These are phyloP conservation scores for Lepidium sativum DNA, from an alignment of 345 rosid genomes.

Conservation along the genomic window DNA sequence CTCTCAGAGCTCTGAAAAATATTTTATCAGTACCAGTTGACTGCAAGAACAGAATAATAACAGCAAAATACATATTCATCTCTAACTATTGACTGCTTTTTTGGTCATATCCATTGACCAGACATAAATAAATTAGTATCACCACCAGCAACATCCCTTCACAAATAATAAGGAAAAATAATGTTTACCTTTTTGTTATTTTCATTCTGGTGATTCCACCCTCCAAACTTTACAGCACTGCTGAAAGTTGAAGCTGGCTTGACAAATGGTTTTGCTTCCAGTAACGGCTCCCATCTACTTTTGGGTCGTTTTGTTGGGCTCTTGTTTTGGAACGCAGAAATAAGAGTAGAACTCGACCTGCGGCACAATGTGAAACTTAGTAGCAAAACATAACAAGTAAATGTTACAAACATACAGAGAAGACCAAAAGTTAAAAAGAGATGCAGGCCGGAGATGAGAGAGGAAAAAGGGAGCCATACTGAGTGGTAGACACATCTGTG, in stretches of 20 bases:
- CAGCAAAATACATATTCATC: slow-evolving; percentile 9
- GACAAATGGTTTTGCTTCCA: slow-evolving; percentile 51
- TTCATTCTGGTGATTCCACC: slow-evolving; percentile 39
- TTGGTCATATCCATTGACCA: background rate
- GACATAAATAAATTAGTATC: background rate
- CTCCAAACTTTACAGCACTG: slow-evolving; percentile 45
- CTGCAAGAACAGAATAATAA: slow-evolving; percentile 6
- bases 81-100: background rate
- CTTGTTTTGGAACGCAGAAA: slow-evolving; percentile 36
- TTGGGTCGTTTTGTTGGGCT: slow-evolving; percentile 73
- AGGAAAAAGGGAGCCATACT: slow-evolving; percentile 41
- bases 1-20: slow-evolving; percentile 19
- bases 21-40: background rate
- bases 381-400: slow-evolving; percentile 3
- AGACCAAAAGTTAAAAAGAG: background rate
- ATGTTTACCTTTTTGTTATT: slow-evolving; percentile 52
- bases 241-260: slow-evolving; percentile 33
- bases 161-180: slow-evolving; percentile 3
- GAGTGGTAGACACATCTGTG: slow-evolving; percentile 32
- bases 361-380: slow-evolving; percentile 15
- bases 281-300: slow-evolving; percentile 98
- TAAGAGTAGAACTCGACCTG: slow-evolving; percentile 32
- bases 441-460: background rate
- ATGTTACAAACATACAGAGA: slow-evolving; percentile 4
- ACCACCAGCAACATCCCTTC: background rate